These are phyloP conservation scores for Blastocystis hominis DNA, from an alignment of 352 stramenopile species.

Conservation along the genomic window DNA sequence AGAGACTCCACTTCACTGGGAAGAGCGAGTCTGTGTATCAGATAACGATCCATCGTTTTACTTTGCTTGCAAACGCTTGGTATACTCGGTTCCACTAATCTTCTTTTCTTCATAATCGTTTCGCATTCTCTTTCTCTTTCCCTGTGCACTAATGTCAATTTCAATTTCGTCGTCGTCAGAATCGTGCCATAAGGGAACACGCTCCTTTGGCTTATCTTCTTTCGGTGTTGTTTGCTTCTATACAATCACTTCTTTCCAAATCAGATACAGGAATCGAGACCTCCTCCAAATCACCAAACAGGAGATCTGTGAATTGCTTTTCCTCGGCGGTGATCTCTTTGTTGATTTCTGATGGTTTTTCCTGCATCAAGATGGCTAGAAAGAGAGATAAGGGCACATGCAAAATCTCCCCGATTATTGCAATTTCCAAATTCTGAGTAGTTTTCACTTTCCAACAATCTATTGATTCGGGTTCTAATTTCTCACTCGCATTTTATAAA, in stretches of 20 bases:
- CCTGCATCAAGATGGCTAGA: neutral
- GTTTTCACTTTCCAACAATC: neutral
- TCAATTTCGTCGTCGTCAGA: slow-evolving; percentile 1
- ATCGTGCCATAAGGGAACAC: slow-evolving; percentile 7
- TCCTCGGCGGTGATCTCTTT: neutral
- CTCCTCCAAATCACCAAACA: slow-evolving; percentile 36
- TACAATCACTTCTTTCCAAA: neutral
- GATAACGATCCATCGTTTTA: neutral
- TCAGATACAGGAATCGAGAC: neutral
- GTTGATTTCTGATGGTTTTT: neutral
- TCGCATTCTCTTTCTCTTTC: neutral
- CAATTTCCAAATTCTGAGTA: neutral
- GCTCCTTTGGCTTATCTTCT: neutral
- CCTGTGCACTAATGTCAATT: neutral
- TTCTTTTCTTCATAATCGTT: neutral
- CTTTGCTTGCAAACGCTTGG: slow-evolving; percentile 7
- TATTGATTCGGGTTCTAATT: neutral
- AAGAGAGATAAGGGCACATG: neutral
- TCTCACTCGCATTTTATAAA: neutral
- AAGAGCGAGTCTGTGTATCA: neutral
- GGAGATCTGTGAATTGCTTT: slow-evolving; percentile 22
- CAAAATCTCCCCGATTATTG: neutral
- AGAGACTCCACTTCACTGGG: neutral
- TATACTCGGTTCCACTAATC: neutral
- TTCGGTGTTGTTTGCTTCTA: neutral